phyloP scores from a whole-genome alignment of 129 eudicot species.

The Logfia minima region DNA sequence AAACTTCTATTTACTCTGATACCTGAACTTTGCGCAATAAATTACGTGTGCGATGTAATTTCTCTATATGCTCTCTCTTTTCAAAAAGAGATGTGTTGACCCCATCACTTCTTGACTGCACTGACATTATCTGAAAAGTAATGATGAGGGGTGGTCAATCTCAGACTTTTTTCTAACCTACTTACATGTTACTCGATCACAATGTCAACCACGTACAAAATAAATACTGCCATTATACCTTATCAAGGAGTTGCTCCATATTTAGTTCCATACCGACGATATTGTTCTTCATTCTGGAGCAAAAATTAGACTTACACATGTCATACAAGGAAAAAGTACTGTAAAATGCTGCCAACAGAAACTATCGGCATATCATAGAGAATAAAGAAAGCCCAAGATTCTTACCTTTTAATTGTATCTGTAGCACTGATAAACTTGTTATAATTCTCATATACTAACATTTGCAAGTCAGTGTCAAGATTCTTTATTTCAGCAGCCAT shows the following conservation, averaged over 20 bases:
- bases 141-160: slow-evolving; percentile 16
- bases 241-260: slow-evolving; percentile 95
- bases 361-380: slow-evolving; percentile 10
- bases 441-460: slow-evolving; percentile 95
- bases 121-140: slow-evolving; percentile 73
- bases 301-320: slow-evolving; percentile 14
- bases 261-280: slow-evolving; percentile 94
- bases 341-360: slow-evolving; percentile 9
- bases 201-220: slow-evolving; percentile 17
- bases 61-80: slow-evolving; percentile 94
- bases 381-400: slow-evolving; percentile 6
- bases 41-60: slow-evolving; percentile 90
- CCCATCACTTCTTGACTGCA: slow-evolving; percentile 97
- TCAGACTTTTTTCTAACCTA: slow-evolving; percentile 17
- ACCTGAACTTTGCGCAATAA: slow-evolving; percentile 98
- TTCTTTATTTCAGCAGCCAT: slow-evolving; percentile 99
- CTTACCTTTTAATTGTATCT: slow-evolving; percentile 86
- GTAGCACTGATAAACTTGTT: slow-evolving; percentile 98
- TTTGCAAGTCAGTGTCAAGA: slow-evolving; percentile 96
- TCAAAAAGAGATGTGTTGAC: slow-evolving; percentile 88
- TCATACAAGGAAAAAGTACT: slow-evolving; percentile 12
- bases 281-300: slow-evolving; percentile 87
- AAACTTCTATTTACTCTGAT: slow-evolving; percentile 13
- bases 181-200: slow-evolving; percentile 19
- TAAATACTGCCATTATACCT: slow-evolving; percentile 47